Evolutionary conservation across 169 alveolate genomes (phyloP).

Genomic region (Cryptosporidium xiaoi): DNA sequence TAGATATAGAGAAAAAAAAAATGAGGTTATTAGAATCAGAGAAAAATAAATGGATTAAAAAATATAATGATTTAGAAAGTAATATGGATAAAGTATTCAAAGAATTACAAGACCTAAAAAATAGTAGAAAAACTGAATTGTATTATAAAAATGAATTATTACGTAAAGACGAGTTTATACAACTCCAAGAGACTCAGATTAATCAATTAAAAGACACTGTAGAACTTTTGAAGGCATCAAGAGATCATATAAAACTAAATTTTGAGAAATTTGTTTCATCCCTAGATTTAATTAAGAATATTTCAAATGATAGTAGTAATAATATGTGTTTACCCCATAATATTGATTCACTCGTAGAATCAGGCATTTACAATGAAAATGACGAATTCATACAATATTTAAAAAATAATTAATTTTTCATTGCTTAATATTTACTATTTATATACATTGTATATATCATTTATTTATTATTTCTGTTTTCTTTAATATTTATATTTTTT

Average conservation of each 20-base stretch:
- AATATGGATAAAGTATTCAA: neutral
- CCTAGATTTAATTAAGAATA: neutral
- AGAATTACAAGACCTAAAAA: conserved; percentile 15
- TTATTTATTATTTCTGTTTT: too few relatives aligned
- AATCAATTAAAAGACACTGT: conserved; percentile 30
- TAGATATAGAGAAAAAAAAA: conserved; percentile 66
- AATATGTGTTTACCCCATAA: neutral
- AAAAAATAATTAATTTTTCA: neutral
- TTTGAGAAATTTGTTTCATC: conserved; percentile 33
- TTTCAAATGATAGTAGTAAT: neutral
- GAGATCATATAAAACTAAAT: conserved; percentile 34
- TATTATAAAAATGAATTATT: conserved; percentile 42
- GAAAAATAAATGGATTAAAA: conserved; percentile 39
- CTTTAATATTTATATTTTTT: too few relatives aligned
- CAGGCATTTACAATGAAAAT: conserved; percentile 65
- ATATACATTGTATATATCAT: too few relatives aligned
- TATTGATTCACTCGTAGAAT: conserved; percentile 23
- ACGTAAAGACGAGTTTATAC: conserved; percentile 42
- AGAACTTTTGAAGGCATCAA: conserved; percentile 55
- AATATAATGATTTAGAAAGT: conserved; percentile 37
- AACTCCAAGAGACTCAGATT: conserved; percentile 19
- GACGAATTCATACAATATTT: conserved; percentile 45
- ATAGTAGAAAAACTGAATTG: conserved; percentile 26
- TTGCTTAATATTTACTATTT: neutral
- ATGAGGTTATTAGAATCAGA: conserved; percentile 29